Base-by-base conservation (phyloP, 352 stramenopile species). In the Phytophthora uliginosa region DNA sequence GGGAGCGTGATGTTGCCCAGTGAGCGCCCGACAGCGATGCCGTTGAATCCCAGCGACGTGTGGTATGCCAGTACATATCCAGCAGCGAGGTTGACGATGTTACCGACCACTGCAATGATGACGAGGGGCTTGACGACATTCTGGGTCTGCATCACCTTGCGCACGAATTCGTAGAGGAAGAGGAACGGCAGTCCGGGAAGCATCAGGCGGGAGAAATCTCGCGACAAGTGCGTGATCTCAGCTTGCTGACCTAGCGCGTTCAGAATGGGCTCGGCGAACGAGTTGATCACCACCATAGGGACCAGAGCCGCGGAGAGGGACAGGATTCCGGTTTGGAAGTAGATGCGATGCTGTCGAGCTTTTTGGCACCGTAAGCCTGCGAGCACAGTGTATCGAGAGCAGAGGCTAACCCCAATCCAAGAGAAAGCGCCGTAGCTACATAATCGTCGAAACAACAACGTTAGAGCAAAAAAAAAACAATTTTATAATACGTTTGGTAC, bases 81-180 rank as follows among this genome's bases (percentile, higher is more conserved):
- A 3, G 78, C 54, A 7, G 47, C 69, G 28, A 92, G 47, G 61
- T 88, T 94, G 33, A 96, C 84, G 31, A 93, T 6, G 56, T 92
- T 91, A 24, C 74, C 77, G 26, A 85, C 45, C 17, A 89, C 62
- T 8, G 82, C 82, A 13, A 92, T 83, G 42, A 82, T 48, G 22
- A 96, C 78, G 68, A 96, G 82, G 5, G 86, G 89, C n/a, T 76
- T 64, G 28, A 92, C 76, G 52, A 95, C 83, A 63, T 93, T 91
- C 58, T 93, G 82, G 0, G 89, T 73, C 56, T 95, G 86, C 18
- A 90, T 76, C 17, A 90, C 74, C 63, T 94, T 95, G 48, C 89
- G 82, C 5, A 95, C 63, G 10, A 95, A 67, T 69, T 97, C 89
- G 67, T 94, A 97, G 1, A 83, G 63, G 48, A 93, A 96, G 7